Base-by-base conservation (phyloP, 2,329 filamentous ascomycete genomes). In the Xylaria sp. region DNA sequence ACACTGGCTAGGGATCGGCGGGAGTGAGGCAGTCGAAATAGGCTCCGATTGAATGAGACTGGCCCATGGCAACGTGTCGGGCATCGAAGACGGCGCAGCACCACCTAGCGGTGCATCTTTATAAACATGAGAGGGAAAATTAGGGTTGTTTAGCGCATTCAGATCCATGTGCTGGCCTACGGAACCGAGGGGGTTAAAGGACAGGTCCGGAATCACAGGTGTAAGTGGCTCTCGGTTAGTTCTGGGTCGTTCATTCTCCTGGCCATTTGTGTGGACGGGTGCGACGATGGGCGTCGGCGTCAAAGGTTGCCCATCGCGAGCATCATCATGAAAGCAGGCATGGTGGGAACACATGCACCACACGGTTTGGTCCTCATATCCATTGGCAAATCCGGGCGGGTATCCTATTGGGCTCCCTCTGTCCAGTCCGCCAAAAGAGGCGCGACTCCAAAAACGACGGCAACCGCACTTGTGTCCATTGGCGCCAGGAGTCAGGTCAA, bases 301-400 rank as follows among this genome's bases (percentile, higher is more conserved):
- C 10, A 56, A 46, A 37, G 69, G 62, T 69, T 80, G 78, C 59
- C 71, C 66, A 56, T 78, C 69, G 65, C 78, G 78, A 34, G 75
- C 78, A 73, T 88, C 83, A 76, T 89, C 87, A 70, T 90, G 88
- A 70, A 84, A 90, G 77, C 88, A 90, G 63, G 88, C 88, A 78
- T 90, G 88, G 73, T 90, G 88, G 62, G 85, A 86, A 75, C 88
- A 90, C 87, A 89, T 89, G 79, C 88, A 90, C 82, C 84, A 88
- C 69, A 81, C 80, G 34, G 81, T 74, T 74, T 88, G 83, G 63
- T 84, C 84, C 10, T 70, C 70, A 62, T 73, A 74, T 70, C 74
- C 76, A 73, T 72, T 73, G 66, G 69, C 54, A 70, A 72, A 74
- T 69, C 69, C 73, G 31, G 75, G 71, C 9, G 73, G 72, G 8